Evolutionary conservation across 345 rosid genomes (phyloP).

Genomic region (Brassica nigra): DNA sequence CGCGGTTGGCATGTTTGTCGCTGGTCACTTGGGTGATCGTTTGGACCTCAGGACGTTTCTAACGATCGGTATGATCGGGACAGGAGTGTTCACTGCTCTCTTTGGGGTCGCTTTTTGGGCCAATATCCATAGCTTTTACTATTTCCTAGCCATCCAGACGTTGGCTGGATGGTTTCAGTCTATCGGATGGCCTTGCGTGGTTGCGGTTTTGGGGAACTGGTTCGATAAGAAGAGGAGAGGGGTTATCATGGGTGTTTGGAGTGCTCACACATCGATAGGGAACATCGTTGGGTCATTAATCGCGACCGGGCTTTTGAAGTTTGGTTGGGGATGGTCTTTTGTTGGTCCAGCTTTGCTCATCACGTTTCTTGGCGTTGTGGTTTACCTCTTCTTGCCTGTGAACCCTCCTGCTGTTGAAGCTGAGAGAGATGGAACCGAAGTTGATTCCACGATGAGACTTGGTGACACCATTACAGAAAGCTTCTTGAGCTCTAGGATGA

Average conservation of each 20-base stretch:
- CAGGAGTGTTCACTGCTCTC: neutral
- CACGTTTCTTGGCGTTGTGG: neutral
- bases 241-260: slow-evolving; percentile 92
- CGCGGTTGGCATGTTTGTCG: neutral
- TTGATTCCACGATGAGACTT: neutral
- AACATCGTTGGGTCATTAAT: slow-evolving; percentile 82
- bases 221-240: slow-evolving; percentile 91
- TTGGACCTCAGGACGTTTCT: slow-evolving; percentile 1
- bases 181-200: slow-evolving; percentile 98
- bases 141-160: slow-evolving; percentile 63
- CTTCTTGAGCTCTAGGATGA: neutral
- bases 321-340: neutral
- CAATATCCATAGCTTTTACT: neutral
- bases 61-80: neutral
- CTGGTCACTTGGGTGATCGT: neutral
- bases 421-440: neutral
- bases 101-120: neutral
- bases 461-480: neutral
- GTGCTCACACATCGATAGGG: slow-evolving; percentile 93
- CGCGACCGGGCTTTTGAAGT: slow-evolving; percentile 60
- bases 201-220: slow-evolving; percentile 94
- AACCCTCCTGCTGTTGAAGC: slow-evolving; percentile 3
- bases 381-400: neutral
- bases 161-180: slow-evolving; percentile 88
- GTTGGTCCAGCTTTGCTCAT: neutral